A percentile compares a stretch with the other conserved stretches of the same genome.
Evolutionary conservation across 345 rosid species (phyloP).

Genomic region (Lagerstroemia speciosa): DNA sequence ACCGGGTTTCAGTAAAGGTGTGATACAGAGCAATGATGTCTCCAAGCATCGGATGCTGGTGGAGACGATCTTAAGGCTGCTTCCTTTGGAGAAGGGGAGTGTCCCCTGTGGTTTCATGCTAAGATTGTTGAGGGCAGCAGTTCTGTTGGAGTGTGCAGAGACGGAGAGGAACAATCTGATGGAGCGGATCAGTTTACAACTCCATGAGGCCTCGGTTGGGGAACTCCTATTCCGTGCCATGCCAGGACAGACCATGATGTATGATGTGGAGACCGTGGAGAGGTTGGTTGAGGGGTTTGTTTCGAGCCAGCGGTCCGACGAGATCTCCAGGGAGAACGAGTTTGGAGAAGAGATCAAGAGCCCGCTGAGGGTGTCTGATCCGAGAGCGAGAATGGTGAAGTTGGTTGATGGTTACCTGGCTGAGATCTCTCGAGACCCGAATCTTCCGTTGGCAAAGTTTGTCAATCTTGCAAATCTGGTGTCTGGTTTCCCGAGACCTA

Average conservation of each 20-base stretch:
- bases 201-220: constrained; percentile 35
- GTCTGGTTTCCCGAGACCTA: constrained; percentile 41
- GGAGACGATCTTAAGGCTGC: constrained; percentile 43
- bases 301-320: constrained; percentile 17
- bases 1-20: constrained; percentile 49
- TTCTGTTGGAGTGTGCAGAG: constrained; percentile 40
- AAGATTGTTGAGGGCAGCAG: constrained; percentile 39
- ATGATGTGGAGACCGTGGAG: constrained; percentile 53
- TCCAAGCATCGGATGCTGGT: constrained; percentile 36
- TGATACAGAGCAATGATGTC: constrained; percentile 30
- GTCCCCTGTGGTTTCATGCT: constrained; percentile 51
- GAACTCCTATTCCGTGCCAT: constrained; percentile 46
- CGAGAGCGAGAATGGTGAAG: constrained; percentile 43
- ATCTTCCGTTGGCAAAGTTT: constrained; percentile 33
- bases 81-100: constrained; percentile 41
- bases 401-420: constrained; percentile 54
- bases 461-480: constrained; percentile 31
- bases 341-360: constrained; percentile 24
- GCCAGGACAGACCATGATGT: constrained; percentile 26
- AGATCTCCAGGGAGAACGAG: constrained; percentile 17
- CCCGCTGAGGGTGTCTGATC: constrained; percentile 23
- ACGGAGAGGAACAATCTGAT: constrained; percentile 34
- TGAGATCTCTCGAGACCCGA: constrained; percentile 53
- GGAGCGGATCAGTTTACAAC: constrained; percentile 40
- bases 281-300: constrained; percentile 40